A percentile compares a stretch with the other conserved stretches of the same genome.
These are phyloP conservation scores for Globisporangium barbulae DNA, from an alignment of 352 stramenopile genomes.

Conservation along the genomic window DNA sequence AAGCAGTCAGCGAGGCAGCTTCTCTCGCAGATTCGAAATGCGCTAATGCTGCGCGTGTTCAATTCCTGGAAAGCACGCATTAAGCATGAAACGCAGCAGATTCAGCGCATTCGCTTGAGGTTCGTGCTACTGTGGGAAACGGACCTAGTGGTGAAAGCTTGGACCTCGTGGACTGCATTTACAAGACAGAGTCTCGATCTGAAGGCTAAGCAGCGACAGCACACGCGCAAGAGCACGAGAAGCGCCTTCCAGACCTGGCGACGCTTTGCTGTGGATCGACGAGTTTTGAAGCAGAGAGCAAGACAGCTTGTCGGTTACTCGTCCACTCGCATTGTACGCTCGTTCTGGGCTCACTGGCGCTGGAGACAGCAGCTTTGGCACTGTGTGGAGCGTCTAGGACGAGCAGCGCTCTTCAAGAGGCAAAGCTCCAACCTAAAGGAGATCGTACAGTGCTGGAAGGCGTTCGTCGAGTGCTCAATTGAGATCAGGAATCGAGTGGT, in stretches of 20 bases:
- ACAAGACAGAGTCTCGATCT: conserved; percentile 5
- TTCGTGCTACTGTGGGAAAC: conserved; percentile 29
- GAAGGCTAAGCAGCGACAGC: background rate
- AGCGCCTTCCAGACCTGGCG: conserved; percentile 1
- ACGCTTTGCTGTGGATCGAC: background rate
- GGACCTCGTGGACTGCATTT: conserved; percentile 22
- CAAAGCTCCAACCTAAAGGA: background rate
- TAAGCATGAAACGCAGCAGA: conserved; percentile 9
- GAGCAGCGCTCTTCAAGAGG: background rate
- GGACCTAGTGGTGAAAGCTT: conserved; percentile 15
- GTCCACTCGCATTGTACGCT: background rate
- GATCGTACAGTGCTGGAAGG: background rate
- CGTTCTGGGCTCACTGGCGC: conserved; percentile 13
- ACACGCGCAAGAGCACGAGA: background rate
- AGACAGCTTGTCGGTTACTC: background rate
- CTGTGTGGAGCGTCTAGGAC: background rate
- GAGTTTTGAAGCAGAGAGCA: background rate
- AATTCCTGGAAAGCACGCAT: conserved; percentile 36
- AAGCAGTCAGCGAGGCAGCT: background rate
- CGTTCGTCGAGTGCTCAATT: background rate
- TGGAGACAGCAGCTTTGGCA: background rate
- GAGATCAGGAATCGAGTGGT: background rate
- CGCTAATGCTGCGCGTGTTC: conserved; percentile 26
- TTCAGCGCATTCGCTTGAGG: conserved; percentile 26
- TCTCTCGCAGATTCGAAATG: conserved; percentile 9